Evolutionary conservation across 164 flowering plant genomes (phyloP).

Genomic region (Magnolia sinica): DNA sequence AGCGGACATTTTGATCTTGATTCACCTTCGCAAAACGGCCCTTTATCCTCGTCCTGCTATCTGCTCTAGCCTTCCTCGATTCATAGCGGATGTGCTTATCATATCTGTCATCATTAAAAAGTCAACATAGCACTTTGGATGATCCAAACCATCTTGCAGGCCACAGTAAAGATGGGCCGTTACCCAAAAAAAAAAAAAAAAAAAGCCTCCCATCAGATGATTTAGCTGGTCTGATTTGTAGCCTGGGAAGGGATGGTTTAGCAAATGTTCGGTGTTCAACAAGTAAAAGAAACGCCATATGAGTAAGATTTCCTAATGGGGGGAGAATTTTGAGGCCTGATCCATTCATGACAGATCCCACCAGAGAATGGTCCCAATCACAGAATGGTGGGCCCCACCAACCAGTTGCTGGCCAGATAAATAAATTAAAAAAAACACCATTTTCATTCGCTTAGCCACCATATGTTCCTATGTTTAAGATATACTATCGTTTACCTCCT

Average conservation of each 20-base stretch:
- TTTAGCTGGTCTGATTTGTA: too few relatives aligned
- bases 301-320: too few relatives aligned
- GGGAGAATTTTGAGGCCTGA: too few relatives aligned
- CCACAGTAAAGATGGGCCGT: background rate
- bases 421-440: background rate
- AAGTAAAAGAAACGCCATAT: too few relatives aligned
- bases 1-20: conserved; percentile 7
- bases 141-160: too few relatives aligned
- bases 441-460: background rate
- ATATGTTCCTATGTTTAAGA: background rate
- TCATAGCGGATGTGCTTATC: conserved; percentile 81
- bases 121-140: background rate
- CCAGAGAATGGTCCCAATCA: background rate
- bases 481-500: conserved; percentile 42
- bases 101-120: conserved; percentile 35
- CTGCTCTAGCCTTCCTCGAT: conserved; percentile 73
- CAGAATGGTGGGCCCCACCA: background rate
- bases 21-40: conserved; percentile 80
- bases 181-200: background rate
- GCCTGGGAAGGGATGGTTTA: too few relatives aligned
- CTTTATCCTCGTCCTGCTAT: conserved; percentile 62
- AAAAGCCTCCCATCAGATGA: background rate
- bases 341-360: too few relatives aligned
- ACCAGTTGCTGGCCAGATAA: background rate
- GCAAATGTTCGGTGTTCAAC: too few relatives aligned